phyloP scores from a whole-genome alignment of 2,329 filamentous ascomycete genomes.

The Ceratocystiopsis sp. region DNA sequence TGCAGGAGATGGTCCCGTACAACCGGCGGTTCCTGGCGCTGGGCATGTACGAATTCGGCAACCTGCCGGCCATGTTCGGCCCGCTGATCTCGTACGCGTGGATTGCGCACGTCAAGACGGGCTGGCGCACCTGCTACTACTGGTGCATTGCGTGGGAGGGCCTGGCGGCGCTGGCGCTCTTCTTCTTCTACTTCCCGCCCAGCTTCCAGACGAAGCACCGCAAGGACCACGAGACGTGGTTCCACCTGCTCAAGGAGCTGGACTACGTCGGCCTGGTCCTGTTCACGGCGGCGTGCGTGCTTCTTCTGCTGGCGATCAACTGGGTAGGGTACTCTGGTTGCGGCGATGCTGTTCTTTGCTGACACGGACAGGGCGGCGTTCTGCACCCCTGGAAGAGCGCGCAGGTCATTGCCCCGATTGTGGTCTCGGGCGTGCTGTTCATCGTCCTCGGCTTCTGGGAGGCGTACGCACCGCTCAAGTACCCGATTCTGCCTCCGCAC shows the following conservation, averaged over 20 bases:
- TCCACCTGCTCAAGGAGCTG: slow-evolving; percentile 7
- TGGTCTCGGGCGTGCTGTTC: not conserved
- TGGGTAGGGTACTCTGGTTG: not conserved
- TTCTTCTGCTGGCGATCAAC: slow-evolving; percentile 1
- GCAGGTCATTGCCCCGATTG: slow-evolving; percentile 1
- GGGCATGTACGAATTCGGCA: not conserved
- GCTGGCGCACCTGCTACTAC: slow-evolving; percentile 10
- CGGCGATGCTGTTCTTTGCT: not conserved
- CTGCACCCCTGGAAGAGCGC: slow-evolving; percentile 4
- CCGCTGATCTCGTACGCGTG: slow-evolving; percentile 17
- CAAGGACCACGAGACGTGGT: slow-evolving; percentile 9
- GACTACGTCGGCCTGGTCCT: slow-evolving; percentile 3
- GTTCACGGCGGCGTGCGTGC: not conserved
- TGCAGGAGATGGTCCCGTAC: slow-evolving; percentile 1
- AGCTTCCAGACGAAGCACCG: slow-evolving; percentile 18
- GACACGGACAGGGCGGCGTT: not conserved
- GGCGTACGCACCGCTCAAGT: not conserved
- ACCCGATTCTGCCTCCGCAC: slow-evolving; percentile 2
- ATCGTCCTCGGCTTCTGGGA: slow-evolving; percentile 6
- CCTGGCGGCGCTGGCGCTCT: slow-evolving; percentile 10
- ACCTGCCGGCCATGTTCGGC: not conserved
- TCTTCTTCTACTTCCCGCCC: slow-evolving; percentile 19
- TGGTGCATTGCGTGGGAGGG: slow-evolving; percentile 10
- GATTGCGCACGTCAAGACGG: slow-evolving; percentile 13
- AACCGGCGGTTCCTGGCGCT: not conserved